Evolutionary conservation across 805 yeast species (phyloP).

Genomic region (Candida maltosa): DNA sequence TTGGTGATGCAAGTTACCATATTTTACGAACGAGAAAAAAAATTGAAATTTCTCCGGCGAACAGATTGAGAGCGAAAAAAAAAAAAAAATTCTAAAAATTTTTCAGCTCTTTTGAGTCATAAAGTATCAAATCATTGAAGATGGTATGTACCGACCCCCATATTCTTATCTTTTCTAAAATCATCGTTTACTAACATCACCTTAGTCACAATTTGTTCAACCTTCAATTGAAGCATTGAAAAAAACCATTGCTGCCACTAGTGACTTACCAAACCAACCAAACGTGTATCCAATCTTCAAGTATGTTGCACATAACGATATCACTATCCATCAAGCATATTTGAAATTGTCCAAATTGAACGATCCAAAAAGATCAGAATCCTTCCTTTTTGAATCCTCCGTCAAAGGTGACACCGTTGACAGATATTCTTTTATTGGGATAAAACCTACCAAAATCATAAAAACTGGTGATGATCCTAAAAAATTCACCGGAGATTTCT

Average conservation of each 20-base stretch:
- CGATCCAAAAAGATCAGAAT: conserved; percentile 49
- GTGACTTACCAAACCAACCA: conserved; percentile 22
- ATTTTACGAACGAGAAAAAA: too few relatives aligned
- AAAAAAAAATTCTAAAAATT: too few relatives aligned
- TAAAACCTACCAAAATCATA: conserved; percentile 76
- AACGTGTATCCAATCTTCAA: conserved; percentile 83
- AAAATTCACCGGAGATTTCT: conserved; percentile 18
- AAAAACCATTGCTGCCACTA: conserved; percentile 19
- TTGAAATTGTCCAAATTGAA: conserved; percentile 72
- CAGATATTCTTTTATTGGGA: conserved; percentile 88
- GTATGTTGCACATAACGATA: conserved; percentile 67
- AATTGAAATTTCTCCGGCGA: too few relatives aligned
- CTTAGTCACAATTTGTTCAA: conserved; percentile 20
- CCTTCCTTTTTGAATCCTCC: conserved; percentile 87
- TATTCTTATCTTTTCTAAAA: too few relatives aligned
- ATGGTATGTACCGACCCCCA: too few relatives aligned
- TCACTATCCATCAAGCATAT: conserved; percentile 90
- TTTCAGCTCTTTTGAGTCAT: too few relatives aligned
- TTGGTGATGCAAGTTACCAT: too few relatives aligned
- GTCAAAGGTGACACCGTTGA: conserved; percentile 85
- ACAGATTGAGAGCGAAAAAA: too few relatives aligned
- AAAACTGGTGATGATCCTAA: conserved; percentile 69
- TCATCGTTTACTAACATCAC: too few relatives aligned
- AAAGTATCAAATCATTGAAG: too few relatives aligned
- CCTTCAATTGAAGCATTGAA: conserved; percentile 33